Conservation (phyloP, 441 rosid species). For the Adansonia madagascariensis region DNA sequence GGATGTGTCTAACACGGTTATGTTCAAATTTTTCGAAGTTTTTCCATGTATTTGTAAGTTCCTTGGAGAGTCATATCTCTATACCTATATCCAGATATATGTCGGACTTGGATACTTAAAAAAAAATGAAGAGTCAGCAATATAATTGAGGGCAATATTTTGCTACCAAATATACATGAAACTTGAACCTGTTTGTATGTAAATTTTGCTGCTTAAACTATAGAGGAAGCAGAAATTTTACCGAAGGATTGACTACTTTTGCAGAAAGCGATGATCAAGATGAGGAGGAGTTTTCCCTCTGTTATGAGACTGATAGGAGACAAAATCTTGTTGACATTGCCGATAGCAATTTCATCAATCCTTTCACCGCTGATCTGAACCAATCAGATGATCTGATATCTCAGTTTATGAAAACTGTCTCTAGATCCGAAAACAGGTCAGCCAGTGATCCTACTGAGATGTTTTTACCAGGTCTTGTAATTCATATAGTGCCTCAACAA, state of each 20-base stretch:
- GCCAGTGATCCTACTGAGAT: constrained; percentile 56
- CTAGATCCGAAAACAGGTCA: constrained; percentile 38
- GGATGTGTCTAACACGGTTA: too few relatives aligned
- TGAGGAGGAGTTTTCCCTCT: constrained; percentile 27
- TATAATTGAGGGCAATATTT: not conserved
- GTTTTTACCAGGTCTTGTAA: constrained; percentile 74
- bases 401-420: constrained; percentile 64
- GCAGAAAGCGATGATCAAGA: constrained; percentile 40
- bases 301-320: constrained; percentile 30
- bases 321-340: constrained; percentile 25
- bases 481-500: constrained; percentile 65
- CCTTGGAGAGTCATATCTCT: too few relatives aligned
- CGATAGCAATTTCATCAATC: constrained; percentile 36
- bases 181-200: constrained; percentile 5
- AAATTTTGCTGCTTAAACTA: constrained; percentile 11
- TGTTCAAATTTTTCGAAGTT: too few relatives aligned
- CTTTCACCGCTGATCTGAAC: constrained; percentile 34
- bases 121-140: too few relatives aligned
- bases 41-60: too few relatives aligned
- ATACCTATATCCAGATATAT: too few relatives aligned
- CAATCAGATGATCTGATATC: constrained; percentile 55
- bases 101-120: too few relatives aligned
- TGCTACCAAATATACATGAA: not conserved
- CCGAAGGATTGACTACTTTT: constrained; percentile 16
- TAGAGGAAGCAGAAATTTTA: not conserved